Base-by-base conservation (phyloP, 2,329 filamentous ascomycete species). In the Penicillium thymicola region DNA sequence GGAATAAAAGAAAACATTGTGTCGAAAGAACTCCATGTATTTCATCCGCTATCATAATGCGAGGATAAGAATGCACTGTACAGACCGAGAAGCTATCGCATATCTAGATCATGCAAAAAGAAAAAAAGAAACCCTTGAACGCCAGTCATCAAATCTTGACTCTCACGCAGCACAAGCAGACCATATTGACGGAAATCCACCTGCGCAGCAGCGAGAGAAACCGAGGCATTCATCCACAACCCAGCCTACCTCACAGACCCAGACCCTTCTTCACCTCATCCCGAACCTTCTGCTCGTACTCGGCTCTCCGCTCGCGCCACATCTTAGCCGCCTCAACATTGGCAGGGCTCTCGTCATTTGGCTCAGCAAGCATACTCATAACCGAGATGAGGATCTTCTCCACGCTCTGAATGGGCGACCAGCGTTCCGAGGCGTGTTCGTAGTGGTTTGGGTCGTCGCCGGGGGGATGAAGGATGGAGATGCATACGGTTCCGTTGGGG, bases 401-500 rank as follows among this genome's bases (percentile, higher is more conserved):
- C 65, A 97, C 93, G 58, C 89, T 94, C 79, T 97, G 94, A 61
- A 97, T 96, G 13, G 93, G 93, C 28, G 89, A 93, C 93, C 93
- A 97, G 61, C 93, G 87, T 79, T 97, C 94, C 1, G 89, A 92
- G 8, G 94, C 93, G 67, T 93, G 90, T 76, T 97, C 93, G 82
- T 97, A 97, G 80, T 96, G 92, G 79, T 97, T 97, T 53, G 94
- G 94, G 76, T 97, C 93, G 77, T 97, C 93, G 68, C 94, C 93
- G 3, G 93, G 93, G 3, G 93, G 89, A 76, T 97, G 93, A 2
- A 97, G 86, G 78, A 97, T 97, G n/a, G 90, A 96, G 70, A 97
- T 97, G 79, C 93, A 97, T 67, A 97, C 94, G 18, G 93, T 84
- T 62, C 93, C 93, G 72, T 89, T 93, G 16, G 89, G 84, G 73